A percentile compares a stretch with the other conserved stretches of the same genome.
phyloP scores from a whole-genome alignment of 2,329 filamentous ascomycete genomes.

The Penicillium sp. region DNA sequence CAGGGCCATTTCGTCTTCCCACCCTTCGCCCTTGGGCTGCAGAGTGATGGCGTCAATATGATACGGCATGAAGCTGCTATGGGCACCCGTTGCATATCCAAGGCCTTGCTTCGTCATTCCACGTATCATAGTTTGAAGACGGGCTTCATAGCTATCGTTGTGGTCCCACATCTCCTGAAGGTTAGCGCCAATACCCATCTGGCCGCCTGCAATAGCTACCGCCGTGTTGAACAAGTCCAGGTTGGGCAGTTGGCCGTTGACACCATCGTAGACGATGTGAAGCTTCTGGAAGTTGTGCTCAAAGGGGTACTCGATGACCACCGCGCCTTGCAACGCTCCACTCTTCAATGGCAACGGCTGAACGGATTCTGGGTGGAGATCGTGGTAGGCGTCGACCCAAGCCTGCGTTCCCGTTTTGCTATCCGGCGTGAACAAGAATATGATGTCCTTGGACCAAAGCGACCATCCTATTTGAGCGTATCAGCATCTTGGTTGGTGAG shows the following conservation, averaged over 20 bases:
- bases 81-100: slow-evolving; percentile 85
- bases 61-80: slow-evolving; percentile 96
- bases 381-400: slow-evolving; percentile 97
- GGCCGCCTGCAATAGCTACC: slow-evolving; percentile 80
- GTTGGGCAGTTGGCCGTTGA: slow-evolving; percentile 94
- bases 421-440: slow-evolving; percentile 86
- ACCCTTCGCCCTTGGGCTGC: slow-evolving; percentile 85
- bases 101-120: slow-evolving; percentile 93
- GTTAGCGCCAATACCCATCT: slow-evolving; percentile 85
- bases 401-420: slow-evolving; percentile 89
- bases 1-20: slow-evolving; percentile 97
- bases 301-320: slow-evolving; percentile 91
- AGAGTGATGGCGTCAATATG: slow-evolving; percentile 95
- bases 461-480: slow-evolving; percentile 70
- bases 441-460: slow-evolving; percentile 98
- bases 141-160: slow-evolving; percentile 75
- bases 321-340: slow-evolving; percentile 86
- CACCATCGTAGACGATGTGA: slow-evolving; percentile 91
- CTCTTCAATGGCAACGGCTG: slow-evolving; percentile 84
- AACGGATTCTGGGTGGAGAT: slow-evolving; percentile 75
- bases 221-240: slow-evolving; percentile 95
- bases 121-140: slow-evolving; percentile 83
- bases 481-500: slow-evolving; percentile 18
- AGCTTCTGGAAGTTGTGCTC: slow-evolving; percentile 83
- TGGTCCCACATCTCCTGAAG: slow-evolving; percentile 86